phyloP scores from a whole-genome alignment of 1,139 yeast species.

The Saccharomyces hybrid region DNA sequence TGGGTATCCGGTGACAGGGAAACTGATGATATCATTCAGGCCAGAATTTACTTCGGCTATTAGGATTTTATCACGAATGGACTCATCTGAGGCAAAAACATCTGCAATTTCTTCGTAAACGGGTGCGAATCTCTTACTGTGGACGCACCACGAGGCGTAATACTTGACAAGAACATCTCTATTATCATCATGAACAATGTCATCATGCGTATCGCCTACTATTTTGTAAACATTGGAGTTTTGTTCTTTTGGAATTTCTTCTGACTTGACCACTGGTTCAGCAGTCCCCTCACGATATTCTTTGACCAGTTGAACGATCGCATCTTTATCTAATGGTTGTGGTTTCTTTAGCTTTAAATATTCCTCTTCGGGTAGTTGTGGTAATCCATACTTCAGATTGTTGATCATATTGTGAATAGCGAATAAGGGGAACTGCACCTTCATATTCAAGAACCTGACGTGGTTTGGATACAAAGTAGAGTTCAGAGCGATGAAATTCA shows the following conservation, averaged over 20 bases:
- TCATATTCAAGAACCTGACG: conserved; percentile 78
- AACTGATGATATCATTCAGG: conserved; percentile 68
- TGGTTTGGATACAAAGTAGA: conserved; percentile 76
- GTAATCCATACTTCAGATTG: conserved; percentile 70
- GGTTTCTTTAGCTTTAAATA: conserved; percentile 17
- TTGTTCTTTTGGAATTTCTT: conserved; percentile 74
- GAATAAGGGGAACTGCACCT: conserved; percentile 80
- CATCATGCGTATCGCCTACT: conserved; percentile 79
- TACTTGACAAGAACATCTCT: conserved; percentile 88
- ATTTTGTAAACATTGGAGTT: conserved; percentile 65
- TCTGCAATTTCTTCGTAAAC: conserved; percentile 78
- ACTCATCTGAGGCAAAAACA: conserved; percentile 44
- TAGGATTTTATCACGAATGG: conserved; percentile 45
- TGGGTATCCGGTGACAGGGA: conserved; percentile 84
- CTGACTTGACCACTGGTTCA: conserved; percentile 72
- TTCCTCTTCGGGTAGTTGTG: conserved; percentile 37
- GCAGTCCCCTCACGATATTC: conserved; percentile 58
- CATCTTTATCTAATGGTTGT: conserved; percentile 35
- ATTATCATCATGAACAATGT: conserved; percentile 52
- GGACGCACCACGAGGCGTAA: conserved; percentile 99
- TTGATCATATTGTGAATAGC: conserved; percentile 67
- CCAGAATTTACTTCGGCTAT: conserved; percentile 88
- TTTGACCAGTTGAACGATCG: conserved; percentile 53
- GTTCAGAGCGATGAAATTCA: conserved; percentile 84
- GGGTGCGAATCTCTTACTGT: conserved; percentile 91